Conservation (phyloP, 2,329 filamentous ascomycete species). For the Orbilia brochopaga region DNA sequence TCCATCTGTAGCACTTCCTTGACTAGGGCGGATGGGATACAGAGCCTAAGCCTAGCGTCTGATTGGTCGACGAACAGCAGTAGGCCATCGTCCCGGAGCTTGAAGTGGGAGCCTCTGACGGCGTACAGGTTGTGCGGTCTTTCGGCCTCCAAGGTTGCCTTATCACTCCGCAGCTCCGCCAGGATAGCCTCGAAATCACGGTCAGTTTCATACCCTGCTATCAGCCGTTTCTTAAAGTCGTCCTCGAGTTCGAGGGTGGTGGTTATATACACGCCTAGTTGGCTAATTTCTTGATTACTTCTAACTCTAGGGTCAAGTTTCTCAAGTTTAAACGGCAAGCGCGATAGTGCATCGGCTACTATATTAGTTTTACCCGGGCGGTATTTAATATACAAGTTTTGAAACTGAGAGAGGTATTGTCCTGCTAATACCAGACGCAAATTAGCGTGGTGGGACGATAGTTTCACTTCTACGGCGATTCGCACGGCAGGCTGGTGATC, state of each 20-base stretch:
- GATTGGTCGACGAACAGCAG: neutral
- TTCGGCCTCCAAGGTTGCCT: neutral
- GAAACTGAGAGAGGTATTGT: constrained; percentile 3
- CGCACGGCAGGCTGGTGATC: constrained; percentile 2
- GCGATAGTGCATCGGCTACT: neutral
- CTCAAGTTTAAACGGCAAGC: neutral
- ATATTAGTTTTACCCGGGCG: neutral
- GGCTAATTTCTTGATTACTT: neutral
- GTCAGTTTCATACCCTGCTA: neutral
- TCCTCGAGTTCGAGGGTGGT: neutral
- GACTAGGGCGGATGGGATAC: neutral
- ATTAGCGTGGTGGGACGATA: neutral
- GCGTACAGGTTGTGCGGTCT: neutral
- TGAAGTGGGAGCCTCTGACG: neutral
- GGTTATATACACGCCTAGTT: neutral
- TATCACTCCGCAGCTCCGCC: neutral
- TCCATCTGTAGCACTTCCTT: neutral
- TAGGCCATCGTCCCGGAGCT: neutral
- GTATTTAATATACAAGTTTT: constrained; percentile 1
- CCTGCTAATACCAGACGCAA: neutral
- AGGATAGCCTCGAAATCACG: neutral
- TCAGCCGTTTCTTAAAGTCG: neutral
- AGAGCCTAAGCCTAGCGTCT: neutral
- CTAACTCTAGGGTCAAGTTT: too few relatives aligned
- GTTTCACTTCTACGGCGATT: neutral